These are phyloP conservation scores for Alternaria sp. DNA, from an alignment of 2,329 filamentous ascomycete genomes.

Conservation along the genomic window DNA sequence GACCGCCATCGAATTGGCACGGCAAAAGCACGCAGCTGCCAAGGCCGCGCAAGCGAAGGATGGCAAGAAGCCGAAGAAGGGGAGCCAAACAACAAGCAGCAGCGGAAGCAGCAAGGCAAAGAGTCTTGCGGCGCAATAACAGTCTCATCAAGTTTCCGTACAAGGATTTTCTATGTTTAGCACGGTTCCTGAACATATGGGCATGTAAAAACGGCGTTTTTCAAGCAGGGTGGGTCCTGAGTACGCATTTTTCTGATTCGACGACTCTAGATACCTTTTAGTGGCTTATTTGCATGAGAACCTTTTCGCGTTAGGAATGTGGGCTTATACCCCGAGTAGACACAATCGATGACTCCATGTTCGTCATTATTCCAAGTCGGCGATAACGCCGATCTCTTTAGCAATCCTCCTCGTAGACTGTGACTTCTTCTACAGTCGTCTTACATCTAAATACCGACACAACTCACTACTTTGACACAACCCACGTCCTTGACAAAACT, in stretches of 20 bases:
- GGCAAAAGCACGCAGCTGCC: constrained; percentile 63
- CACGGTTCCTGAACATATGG: constrained; percentile 20
- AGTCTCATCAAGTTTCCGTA: constrained; percentile 5
- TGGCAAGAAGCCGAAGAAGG: constrained; percentile 35
- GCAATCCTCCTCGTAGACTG: constrained; percentile 3
- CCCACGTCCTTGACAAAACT: neutral
- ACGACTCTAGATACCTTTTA: constrained; percentile 41
- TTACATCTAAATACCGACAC: neutral
- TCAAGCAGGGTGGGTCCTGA: constrained; percentile 13
- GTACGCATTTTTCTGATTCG: constrained; percentile 31
- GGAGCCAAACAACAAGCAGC: constrained; percentile 24
- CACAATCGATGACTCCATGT: constrained; percentile 20
- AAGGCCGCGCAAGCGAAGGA: constrained; percentile 49
- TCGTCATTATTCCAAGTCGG: constrained; percentile 11
- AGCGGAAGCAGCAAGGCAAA: constrained; percentile 37
- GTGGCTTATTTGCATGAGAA: constrained; percentile 13
- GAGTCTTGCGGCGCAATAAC: constrained; percentile 35
- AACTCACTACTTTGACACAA: neutral
- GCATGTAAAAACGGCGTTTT: constrained; percentile 31
- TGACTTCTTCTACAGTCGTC: constrained; percentile 1
- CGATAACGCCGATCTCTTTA: constrained; percentile 18
- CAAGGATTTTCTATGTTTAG: constrained; percentile 16
- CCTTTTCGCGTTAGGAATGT: constrained; percentile 4
- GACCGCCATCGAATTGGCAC: constrained; percentile 62
- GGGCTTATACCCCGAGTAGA: constrained; percentile 3